phyloP scores from a whole-genome alignment of 371 early-diverging fungal genomes.

The Mortierella sp. region DNA sequence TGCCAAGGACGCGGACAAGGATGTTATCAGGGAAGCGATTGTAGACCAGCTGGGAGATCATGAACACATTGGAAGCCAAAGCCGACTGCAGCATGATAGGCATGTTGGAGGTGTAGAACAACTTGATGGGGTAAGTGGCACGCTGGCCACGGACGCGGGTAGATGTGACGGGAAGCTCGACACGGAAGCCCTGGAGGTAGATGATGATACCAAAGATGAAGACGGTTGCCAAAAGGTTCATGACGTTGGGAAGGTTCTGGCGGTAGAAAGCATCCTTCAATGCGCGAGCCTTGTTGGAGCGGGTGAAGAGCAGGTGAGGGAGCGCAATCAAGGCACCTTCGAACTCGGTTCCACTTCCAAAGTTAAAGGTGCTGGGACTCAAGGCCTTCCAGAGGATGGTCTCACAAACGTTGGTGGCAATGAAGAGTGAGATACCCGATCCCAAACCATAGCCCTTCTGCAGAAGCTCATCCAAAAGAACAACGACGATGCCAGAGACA shows the following conservation, averaged over 20 bases:
- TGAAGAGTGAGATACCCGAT: conserved; percentile 99
- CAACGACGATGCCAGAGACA: conserved; percentile 96
- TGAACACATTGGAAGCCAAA: conserved; percentile 94
- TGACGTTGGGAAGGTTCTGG: conserved; percentile 96
- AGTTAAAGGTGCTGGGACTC: conserved; percentile 96
- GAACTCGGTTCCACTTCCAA: conserved; percentile 98
- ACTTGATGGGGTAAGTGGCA: conserved; percentile 98
- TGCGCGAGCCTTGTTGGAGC: conserved; percentile 97
- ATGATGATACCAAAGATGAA: conserved; percentile 96
- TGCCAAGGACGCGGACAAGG: conserved; percentile 94
- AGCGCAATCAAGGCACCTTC: conserved; percentile 98
- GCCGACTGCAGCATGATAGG: conserved; percentile 99
- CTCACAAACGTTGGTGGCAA: conserved; percentile 99
- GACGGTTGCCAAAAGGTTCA: conserved; percentile 92
- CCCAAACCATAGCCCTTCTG: conserved; percentile 99
- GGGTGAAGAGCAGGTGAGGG: conserved; percentile 95
- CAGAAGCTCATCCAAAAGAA: conserved; percentile 99
- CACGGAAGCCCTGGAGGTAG: conserved; percentile 99
- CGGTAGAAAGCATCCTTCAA: conserved; percentile 99
- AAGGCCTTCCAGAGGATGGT: conserved; percentile 99
- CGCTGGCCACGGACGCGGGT: conserved; percentile 96
- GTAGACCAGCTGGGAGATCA: conserved; percentile 97
- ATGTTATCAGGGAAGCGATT: conserved; percentile 95
- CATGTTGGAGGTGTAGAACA: conserved; percentile 99
- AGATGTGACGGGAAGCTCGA: conserved; percentile 99